These are phyloP conservation scores for Penicillium sp. DNA, from an alignment of 2,329 filamentous ascomycete species.

Conservation along the genomic window DNA sequence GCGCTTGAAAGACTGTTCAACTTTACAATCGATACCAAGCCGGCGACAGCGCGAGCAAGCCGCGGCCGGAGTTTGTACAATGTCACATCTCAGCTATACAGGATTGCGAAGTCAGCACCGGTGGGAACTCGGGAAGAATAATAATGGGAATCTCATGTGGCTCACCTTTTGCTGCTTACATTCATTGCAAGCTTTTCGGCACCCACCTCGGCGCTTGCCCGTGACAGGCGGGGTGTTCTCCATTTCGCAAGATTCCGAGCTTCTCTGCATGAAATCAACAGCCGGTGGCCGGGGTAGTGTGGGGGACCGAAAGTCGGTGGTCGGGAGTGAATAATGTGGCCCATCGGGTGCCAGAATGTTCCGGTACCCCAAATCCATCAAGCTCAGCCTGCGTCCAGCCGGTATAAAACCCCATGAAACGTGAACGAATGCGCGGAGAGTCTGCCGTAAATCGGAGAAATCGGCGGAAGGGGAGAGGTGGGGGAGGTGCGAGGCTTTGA, in stretches of 20 bases:
- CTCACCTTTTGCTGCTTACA: conserved; percentile 68
- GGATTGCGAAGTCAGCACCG: conserved; percentile 17
- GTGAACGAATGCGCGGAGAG: conserved; percentile 24
- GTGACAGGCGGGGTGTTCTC: conserved; percentile 50
- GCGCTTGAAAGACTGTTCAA: conserved; percentile 67
- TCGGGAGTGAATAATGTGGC: conserved; percentile 31
- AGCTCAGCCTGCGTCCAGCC: conserved; percentile 30
- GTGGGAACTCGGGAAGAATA: background rate
- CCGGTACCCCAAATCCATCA: conserved; percentile 40
- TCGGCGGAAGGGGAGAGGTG: conserved; percentile 1
- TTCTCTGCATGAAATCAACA: conserved; percentile 33
- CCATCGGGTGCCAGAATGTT: conserved; percentile 38
- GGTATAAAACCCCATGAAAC: conserved; percentile 32
- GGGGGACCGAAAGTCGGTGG: conserved; percentile 40
- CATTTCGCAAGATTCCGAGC: conserved; percentile 39
- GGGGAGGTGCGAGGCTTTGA: background rate
- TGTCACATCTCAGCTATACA: conserved; percentile 63
- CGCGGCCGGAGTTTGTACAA: conserved; percentile 63
- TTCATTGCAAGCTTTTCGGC: conserved; percentile 63
- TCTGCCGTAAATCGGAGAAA: conserved; percentile 44
- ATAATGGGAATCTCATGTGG: conserved; percentile 7
- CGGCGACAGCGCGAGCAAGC: conserved; percentile 63
- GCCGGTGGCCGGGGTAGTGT: conserved; percentile 33
- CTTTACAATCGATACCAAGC: conserved; percentile 63
- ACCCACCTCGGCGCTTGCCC: conserved; percentile 45